Percentiles rank a stretch among this genome's conserved stretches.
These are phyloP conservation scores for Suhomyces canberraensis DNA, from an alignment of 805 yeast species.

Conservation along the genomic window DNA sequence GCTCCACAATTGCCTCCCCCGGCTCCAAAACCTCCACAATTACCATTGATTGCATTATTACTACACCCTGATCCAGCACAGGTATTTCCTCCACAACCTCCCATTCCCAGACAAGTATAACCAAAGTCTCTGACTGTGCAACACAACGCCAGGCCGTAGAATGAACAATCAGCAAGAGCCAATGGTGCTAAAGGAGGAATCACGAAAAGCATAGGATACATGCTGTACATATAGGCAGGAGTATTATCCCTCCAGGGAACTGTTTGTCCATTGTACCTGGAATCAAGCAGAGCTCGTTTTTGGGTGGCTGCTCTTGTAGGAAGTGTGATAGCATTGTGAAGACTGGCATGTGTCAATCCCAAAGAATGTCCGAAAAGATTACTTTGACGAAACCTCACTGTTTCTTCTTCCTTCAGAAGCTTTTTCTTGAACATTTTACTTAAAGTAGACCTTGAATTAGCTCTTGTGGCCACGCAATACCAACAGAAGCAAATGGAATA, in stretches of 20 bases:
- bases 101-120: conserved; percentile 6
- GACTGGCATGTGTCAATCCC: conserved; percentile 13
- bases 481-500: conserved; percentile 21
- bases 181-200: conserved; percentile 9
- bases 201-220: conserved; percentile 8
- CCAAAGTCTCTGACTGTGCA: conserved; percentile 8
- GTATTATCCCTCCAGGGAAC: not conserved
- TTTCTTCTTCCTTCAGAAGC: not conserved
- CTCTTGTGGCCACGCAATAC: conserved; percentile 9
- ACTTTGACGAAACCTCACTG: not conserved
- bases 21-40: not conserved
- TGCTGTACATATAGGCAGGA: not conserved
- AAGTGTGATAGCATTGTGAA: conserved; percentile 12
- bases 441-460: conserved; percentile 4
- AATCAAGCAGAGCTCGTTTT: not conserved
- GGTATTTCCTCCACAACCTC: conserved; percentile 1
- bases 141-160: conserved; percentile 9
- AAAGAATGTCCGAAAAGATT: conserved; percentile 6
- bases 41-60: not conserved
- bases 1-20: not conserved
- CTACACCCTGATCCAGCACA: conserved; percentile 1
- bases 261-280: conserved; percentile 4
- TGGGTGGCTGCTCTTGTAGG: conserved; percentile 6
- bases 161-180: conserved; percentile 1
- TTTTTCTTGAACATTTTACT: conserved; percentile 6